Evolutionary conservation across 768 basidiomycete genomes (phyloP).

Genomic region (Boletus fagicola): DNA sequence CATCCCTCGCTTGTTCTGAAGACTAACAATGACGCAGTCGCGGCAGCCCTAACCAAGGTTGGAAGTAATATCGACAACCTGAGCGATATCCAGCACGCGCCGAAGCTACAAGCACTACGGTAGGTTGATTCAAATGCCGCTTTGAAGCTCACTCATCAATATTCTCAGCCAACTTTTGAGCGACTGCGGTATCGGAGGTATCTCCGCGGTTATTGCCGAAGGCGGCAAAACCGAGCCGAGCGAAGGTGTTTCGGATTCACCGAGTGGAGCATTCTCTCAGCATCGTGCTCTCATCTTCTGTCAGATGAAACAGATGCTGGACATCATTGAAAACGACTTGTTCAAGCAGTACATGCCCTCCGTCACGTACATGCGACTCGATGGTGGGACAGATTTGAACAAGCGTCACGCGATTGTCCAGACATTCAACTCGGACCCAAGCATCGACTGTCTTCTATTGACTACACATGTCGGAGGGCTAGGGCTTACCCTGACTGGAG

Average conservation of each 20-base stretch:
- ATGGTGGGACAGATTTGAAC: conserved; percentile 86
- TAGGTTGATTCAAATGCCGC: conserved; percentile 36
- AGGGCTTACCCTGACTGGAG: conserved; percentile 93
- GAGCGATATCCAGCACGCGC: conserved; percentile 86
- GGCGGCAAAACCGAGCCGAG: conserved; percentile 64
- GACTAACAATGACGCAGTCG: conserved; percentile 56
- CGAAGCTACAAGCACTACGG: conserved; percentile 90
- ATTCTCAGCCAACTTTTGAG: conserved; percentile 77
- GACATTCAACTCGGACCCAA: conserved; percentile 96
- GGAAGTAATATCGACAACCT: conserved; percentile 47
- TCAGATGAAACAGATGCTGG: conserved; percentile 99
- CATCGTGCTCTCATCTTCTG: conserved; percentile 99
- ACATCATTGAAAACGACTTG: conserved; percentile 92
- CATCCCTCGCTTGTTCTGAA: conserved; percentile 93
- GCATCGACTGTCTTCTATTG: conserved; percentile 92
- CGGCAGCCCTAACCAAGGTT: conserved; percentile 55
- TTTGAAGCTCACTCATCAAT: conserved; percentile 5
- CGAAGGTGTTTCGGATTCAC: conserved; percentile 49
- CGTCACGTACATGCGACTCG: conserved; percentile 97
- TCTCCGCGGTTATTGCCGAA: conserved; percentile 43
- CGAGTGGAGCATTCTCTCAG: conserved; percentile 70
- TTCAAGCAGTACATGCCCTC: conserved; percentile 93
- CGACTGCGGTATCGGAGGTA: conserved; percentile 89
- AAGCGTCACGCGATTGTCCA: conserved; percentile 97
- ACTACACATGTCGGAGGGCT: conserved; percentile 98